These are phyloP conservation scores for Tremella yokohamensis DNA, from an alignment of 768 basidiomycete species.

Conservation along the genomic window DNA sequence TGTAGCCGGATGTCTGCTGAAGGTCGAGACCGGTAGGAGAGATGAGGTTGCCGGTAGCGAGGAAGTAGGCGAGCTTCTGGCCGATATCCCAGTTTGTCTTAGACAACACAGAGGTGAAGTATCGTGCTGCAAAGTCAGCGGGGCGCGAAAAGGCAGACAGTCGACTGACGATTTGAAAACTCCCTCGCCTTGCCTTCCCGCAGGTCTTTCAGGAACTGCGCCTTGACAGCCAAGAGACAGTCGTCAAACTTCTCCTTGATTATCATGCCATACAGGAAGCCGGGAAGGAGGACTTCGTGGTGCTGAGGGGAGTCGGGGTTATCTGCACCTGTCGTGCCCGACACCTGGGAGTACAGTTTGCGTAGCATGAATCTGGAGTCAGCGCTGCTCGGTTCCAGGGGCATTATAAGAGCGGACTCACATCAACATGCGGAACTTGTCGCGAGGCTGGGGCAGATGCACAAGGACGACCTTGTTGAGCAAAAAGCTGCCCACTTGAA, in stretches of 20 bases:
- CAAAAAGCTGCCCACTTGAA: constrained; percentile 73
- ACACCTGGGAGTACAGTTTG: constrained; percentile 87
- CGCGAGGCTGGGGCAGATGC: constrained; percentile 77
- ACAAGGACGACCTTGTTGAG: constrained; percentile 83
- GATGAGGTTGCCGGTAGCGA: constrained; percentile 93
- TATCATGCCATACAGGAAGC: constrained; percentile 89
- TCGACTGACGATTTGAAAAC: constrained; percentile 61
- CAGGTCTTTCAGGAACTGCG: constrained; percentile 68
- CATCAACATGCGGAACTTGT: constrained; percentile 94
- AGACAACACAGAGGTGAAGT: constrained; percentile 69
- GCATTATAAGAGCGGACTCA: constrained; percentile 54
- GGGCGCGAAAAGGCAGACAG: too few relatives aligned
- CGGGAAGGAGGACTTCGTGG: constrained; percentile 93
- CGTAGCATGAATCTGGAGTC: constrained; percentile 84
- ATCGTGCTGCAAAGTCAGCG: constrained; percentile 57
- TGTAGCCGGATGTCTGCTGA: constrained; percentile 97
- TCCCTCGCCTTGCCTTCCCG: constrained; percentile 65
- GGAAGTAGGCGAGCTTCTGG: constrained; percentile 81
- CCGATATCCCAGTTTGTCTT: constrained; percentile 91
- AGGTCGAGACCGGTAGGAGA: constrained; percentile 93
- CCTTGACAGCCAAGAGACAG: constrained; percentile 61
- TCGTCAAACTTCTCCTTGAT: constrained; percentile 97
- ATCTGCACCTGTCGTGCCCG: constrained; percentile 82
- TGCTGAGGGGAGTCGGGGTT: constrained; percentile 99
- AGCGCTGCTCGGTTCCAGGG: constrained; percentile 2